phyloP scores from a whole-genome alignment of 2,329 filamentous ascomycete species.

The Fulvia fulva region DNA sequence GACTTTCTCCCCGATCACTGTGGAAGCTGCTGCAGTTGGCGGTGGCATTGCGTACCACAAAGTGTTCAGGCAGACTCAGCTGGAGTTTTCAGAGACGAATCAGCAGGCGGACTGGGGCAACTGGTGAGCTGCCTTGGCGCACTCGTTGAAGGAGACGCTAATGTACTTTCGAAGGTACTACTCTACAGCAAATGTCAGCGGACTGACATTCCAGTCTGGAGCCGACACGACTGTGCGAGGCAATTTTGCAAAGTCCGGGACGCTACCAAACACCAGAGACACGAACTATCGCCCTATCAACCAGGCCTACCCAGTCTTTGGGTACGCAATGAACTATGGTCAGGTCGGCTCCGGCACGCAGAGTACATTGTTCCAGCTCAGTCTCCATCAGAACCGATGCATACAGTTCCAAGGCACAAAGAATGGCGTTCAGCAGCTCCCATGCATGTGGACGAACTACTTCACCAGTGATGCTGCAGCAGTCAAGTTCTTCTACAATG shows the following conservation, averaged over 20 bases:
- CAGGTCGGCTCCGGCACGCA: constrained; percentile 36
- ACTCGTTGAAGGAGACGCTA: neutral
- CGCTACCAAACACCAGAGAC: constrained; percentile 43
- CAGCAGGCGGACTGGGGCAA: constrained; percentile 35
- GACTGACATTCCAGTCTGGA: constrained; percentile 48
- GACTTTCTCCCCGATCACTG: neutral
- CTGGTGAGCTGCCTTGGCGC: neutral
- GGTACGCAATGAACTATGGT: constrained; percentile 49
- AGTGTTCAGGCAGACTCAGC: constrained; percentile 29
- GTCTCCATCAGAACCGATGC: constrained; percentile 48
- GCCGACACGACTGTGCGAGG: constrained; percentile 44
- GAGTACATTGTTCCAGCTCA: constrained; percentile 48
- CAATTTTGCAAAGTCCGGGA: constrained; percentile 41
- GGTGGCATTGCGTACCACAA: constrained; percentile 28
- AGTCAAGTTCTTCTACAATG: constrained; percentile 47
- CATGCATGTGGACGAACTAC: constrained; percentile 52
- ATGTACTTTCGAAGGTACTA: constrained; percentile 39
- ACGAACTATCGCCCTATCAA: constrained; percentile 48
- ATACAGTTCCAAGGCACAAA: constrained; percentile 44
- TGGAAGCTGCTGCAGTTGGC: neutral
- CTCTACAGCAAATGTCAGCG: constrained; percentile 42
- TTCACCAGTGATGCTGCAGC: constrained; percentile 45
- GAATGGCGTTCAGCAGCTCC: constrained; percentile 35
- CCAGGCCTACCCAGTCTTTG: constrained; percentile 50
- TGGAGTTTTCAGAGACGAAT: constrained; percentile 43